These are phyloP conservation scores for Flaveria floridana DNA, from an alignment of 140 eudicot genomes.

Conservation along the genomic window DNA sequence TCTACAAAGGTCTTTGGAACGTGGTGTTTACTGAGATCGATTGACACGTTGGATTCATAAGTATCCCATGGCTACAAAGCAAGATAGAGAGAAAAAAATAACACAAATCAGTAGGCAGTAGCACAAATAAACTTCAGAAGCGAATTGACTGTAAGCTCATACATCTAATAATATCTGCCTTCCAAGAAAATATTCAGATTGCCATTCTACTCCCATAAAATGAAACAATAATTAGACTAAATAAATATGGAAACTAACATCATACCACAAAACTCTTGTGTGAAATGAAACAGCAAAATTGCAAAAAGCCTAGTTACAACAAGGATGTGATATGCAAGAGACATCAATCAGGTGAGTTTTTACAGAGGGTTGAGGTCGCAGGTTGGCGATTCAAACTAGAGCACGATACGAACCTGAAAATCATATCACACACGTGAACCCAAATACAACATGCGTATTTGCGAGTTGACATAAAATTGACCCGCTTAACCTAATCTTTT, in stretches of 20 bases:
- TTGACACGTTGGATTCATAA: constrained; percentile 70
- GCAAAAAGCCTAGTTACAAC: too few relatives aligned
- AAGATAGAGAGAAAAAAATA: not conserved
- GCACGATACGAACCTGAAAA: too few relatives aligned
- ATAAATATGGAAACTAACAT: not conserved
- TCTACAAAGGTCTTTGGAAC: constrained; percentile 76
- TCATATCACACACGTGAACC: too few relatives aligned
- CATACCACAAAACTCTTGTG: not conserved
- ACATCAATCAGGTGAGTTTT: too few relatives aligned
- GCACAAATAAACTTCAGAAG: not conserved
- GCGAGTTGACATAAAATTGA: too few relatives aligned
- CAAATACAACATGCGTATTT: too few relatives aligned
- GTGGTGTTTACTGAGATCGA: constrained; percentile 88
- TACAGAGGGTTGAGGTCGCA: too few relatives aligned
- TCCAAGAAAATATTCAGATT: not conserved
- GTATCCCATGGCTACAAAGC: constrained; percentile 89
- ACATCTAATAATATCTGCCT: not conserved
- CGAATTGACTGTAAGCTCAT: not conserved
- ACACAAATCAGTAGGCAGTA: constrained; percentile 18
- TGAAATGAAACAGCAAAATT: not conserved
- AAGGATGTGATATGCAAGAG: too few relatives aligned
- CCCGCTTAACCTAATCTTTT: too few relatives aligned
- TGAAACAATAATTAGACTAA: not conserved
- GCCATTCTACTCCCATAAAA: not conserved
- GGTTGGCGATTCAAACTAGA: too few relatives aligned